Conservation (phyloP, 2,329 filamentous ascomycete species). For the Cadophora gregata region DNA sequence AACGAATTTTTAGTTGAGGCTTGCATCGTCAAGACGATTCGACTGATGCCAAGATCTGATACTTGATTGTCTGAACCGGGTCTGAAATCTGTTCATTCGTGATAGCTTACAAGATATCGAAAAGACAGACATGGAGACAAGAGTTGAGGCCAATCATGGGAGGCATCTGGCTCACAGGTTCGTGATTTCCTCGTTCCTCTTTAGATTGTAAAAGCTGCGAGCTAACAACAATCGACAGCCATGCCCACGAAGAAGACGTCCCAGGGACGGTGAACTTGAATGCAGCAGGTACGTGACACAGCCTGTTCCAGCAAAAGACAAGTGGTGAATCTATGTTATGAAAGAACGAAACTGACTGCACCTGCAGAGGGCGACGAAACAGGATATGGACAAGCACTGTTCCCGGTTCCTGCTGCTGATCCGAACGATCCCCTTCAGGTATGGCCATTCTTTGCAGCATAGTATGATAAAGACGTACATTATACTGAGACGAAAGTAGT, state of each 20-base stretch:
- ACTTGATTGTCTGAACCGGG: neutral
- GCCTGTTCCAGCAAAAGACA: neutral
- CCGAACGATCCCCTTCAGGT: constrained; percentile 65
- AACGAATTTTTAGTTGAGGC: neutral
- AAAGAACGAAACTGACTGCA: neutral
- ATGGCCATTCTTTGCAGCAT: constrained; percentile 29
- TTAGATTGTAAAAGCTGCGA: neutral
- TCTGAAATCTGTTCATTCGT: neutral
- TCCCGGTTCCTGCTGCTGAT: constrained; percentile 64
- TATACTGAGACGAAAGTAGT: constrained; percentile 45
- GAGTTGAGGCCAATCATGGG: constrained; percentile 1
- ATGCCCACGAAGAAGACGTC: constrained; percentile 61
- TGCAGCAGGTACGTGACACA: constrained; percentile 43
- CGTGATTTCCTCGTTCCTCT: neutral
- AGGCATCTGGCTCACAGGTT: constrained; percentile 26
- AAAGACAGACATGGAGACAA: constrained; percentile 13
- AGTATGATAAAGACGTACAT: no score
- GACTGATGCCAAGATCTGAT: neutral
- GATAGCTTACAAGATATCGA: neutral
- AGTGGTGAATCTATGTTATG: neutral
- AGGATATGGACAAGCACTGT: constrained; percentile 64
- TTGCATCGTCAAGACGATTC: neutral
- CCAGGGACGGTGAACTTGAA: constrained; percentile 62
- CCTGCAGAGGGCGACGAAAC: constrained; percentile 61
- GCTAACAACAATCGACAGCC: constrained; percentile 45